phyloP scores from a whole-genome alignment of 2,329 filamentous ascomycete genomes.

The Botryotinia globosa region DNA sequence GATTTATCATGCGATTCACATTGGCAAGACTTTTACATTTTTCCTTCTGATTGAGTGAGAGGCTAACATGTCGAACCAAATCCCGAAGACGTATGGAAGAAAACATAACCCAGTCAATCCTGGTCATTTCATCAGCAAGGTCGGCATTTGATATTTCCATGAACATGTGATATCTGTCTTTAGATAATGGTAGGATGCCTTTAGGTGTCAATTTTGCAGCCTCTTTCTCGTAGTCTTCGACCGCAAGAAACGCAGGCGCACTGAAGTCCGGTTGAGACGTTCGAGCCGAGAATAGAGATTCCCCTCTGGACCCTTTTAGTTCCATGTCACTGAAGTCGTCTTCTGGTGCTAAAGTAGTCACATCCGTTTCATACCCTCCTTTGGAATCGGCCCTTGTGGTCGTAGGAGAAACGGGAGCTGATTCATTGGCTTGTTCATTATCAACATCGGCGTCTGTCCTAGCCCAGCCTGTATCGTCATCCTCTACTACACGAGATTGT shows the following conservation, averaged over 20 bases:
- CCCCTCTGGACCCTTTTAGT: conserved; percentile 30
- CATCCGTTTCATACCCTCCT: conserved; percentile 12
- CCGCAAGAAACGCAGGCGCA: conserved; percentile 53
- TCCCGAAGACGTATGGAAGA: conserved; percentile 91
- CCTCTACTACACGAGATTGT: conserved; percentile 68
- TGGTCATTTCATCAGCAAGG: conserved; percentile 85
- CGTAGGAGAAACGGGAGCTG: conserved; percentile 29
- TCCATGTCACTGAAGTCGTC: conserved; percentile 31
- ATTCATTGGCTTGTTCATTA: conserved; percentile 30
- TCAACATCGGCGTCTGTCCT: conserved; percentile 64
- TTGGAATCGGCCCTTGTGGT: conserved; percentile 25
- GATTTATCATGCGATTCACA: conserved; percentile 89
- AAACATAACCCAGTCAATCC: conserved; percentile 98
- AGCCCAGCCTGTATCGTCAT: conserved; percentile 94
- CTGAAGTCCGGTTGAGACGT: conserved; percentile 29
- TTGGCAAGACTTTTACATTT: conserved; percentile 76
- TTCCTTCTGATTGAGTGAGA: conserved; percentile 68
- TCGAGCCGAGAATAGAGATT: conserved; percentile 30
- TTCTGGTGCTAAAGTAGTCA: conserved; percentile 2
- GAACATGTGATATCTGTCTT: conserved; percentile 83
- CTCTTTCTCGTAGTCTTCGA: conserved; percentile 78
- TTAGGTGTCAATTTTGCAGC: conserved; percentile 69
- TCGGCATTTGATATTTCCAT: conserved; percentile 84
- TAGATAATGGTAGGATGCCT: conserved; percentile 68
- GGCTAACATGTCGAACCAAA: conserved; percentile 84